Base-by-base conservation (phyloP, 352 stramenopile genomes). In the Phytophthora pseudosyringae region DNA sequence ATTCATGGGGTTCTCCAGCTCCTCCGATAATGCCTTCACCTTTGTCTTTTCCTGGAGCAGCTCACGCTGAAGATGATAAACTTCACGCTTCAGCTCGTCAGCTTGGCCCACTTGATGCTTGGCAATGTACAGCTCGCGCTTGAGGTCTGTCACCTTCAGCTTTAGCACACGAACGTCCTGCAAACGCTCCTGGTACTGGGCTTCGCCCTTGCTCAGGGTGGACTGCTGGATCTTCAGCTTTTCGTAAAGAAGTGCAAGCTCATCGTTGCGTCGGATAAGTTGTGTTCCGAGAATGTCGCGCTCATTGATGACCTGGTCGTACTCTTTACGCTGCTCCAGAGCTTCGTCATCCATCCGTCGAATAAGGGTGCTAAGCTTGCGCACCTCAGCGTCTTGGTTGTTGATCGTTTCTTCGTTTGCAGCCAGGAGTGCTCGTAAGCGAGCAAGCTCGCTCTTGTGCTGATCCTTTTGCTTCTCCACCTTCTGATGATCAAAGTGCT, bases 1-100 rank as follows among this genome's bases (percentile, higher is more conserved):
- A 75, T 99, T 99, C 81, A 99, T 97, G 15, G 96, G 97, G 67
- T 98, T 98, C 71, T 99, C 94, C 7, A 99, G 67, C 70, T 99
- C 96, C 64, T 98, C 93, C 1, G 89, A 97, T 4, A 99, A 76
- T 31, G 95, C 94, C 49, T 98, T 99, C 15, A 99, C 94, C 75
- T 98, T 99, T 16, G 94, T 97, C 59, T 98, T 98, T 61, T 98
- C 95, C 74, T 98, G 86, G 36, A 98, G 59, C 38, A 98, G 68
- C 60, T 98, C 94, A 38, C 91, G 89, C 67, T 98, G 88, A 51
- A 98, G 67, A 59, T 97, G 81, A 48, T 93, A 91, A 26, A 96
- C 84, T 73, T 97, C 87, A 12, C 86, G 88, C 67, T 94, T 96
- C 41, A 98, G 59, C 29, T 97, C 90, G 39, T 96, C 91, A 44